phyloP scores from a whole-genome alignment of 306 rosid species.

The Prunus davidiana region DNA sequence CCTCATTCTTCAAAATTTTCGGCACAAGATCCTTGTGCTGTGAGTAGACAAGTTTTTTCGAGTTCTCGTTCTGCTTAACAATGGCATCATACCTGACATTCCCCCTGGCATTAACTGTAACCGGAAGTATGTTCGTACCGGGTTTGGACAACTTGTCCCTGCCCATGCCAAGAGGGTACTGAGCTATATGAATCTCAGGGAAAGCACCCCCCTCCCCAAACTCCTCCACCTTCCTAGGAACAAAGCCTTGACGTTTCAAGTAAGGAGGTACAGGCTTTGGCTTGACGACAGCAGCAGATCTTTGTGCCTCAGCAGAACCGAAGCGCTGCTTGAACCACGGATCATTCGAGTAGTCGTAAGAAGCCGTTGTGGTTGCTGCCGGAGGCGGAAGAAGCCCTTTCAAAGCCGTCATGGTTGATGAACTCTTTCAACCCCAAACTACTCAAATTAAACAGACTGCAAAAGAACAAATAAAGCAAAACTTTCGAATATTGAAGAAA shows the following conservation, averaged over 20 bases:
- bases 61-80: constrained; percentile 78
- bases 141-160: constrained; percentile 54
- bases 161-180: constrained; percentile 90
- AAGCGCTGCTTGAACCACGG: constrained; percentile 92
- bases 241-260: constrained; percentile 70
- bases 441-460: neutral
- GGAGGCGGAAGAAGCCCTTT: constrained; percentile 74
- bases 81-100: constrained; percentile 86
- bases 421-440: neutral
- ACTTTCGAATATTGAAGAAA: neutral
- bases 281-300: constrained; percentile 33
- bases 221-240: constrained; percentile 76
- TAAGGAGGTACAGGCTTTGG: constrained; percentile 68
- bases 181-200: constrained; percentile 88
- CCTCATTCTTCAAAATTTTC: constrained; percentile 56
- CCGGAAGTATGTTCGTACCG: constrained; percentile 67
- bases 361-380: constrained; percentile 51
- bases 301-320: constrained; percentile 57
- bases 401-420: constrained; percentile 51
- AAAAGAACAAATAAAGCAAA: neutral
- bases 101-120: constrained; percentile 76
- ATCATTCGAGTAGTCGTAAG: constrained; percentile 75
- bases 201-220: constrained; percentile 92
- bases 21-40: constrained; percentile 79
- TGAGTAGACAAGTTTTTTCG: constrained; percentile 71